These are phyloP conservation scores for Oryza glaberrima DNA, from an alignment of 176 grass and related monocot genomes.

Conservation along the genomic window DNA sequence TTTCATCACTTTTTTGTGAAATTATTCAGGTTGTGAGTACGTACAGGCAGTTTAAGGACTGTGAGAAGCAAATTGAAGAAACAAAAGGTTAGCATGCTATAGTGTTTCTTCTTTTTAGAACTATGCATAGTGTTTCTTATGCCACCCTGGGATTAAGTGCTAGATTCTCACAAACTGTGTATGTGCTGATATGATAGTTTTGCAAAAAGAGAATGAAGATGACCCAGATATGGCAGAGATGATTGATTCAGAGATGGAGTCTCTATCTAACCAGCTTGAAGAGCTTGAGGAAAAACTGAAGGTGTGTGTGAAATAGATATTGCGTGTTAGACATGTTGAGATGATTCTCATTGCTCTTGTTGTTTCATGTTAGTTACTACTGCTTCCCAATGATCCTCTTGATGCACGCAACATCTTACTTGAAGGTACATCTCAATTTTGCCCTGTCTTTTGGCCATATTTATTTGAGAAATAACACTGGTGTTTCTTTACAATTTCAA, in stretches of 20 bases:
- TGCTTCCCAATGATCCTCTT: constrained; percentile 89
- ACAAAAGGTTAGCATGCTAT: constrained; percentile 66
- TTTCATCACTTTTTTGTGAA: constrained; percentile 23
- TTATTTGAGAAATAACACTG: neutral
- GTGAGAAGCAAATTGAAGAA: constrained; percentile 80
- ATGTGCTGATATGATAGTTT: constrained; percentile 45
- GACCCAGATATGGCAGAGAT: constrained; percentile 92
- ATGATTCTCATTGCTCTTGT: constrained; percentile 29
- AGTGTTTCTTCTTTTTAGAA: constrained; percentile 4
- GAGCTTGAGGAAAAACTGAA: constrained; percentile 82
- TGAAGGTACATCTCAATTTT: constrained; percentile 69
- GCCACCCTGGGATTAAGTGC: neutral
- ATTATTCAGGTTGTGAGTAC: constrained; percentile 67
- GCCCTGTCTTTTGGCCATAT: neutral
- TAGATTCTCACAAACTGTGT: constrained; percentile 10
- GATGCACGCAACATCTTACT: constrained; percentile 96
- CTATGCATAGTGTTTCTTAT: neutral
- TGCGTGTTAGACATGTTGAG: constrained; percentile 10
- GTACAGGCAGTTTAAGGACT: constrained; percentile 86
- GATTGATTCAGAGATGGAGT: constrained; percentile 77
- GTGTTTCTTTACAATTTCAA: neutral
- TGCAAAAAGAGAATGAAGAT: constrained; percentile 65
- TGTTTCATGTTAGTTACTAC: constrained; percentile 59
- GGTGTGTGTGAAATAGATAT: constrained; percentile 42
- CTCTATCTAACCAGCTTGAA: constrained; percentile 74